Evolutionary conservation across 805 yeast species (phyloP), one percentile per base, ranked within the genome.

Genomic region (Candida qinlingensis): DNA sequence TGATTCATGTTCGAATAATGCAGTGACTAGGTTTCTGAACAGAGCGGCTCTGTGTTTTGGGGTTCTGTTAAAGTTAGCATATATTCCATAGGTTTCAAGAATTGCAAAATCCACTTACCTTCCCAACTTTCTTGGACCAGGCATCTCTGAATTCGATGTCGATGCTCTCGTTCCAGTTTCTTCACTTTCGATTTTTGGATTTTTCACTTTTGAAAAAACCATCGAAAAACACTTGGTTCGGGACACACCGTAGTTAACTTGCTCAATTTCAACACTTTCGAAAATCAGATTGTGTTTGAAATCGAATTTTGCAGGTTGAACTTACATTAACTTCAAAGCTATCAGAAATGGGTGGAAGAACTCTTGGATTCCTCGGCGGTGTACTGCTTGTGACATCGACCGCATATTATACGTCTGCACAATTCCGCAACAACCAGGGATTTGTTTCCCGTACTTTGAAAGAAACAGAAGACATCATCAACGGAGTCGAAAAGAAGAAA

Each of bases 1-100:
- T 19, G 84, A 74, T 57, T 85, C 94, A 57, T 85, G 80, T 64
- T 83, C 83, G 35, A 86, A 71, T 36, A 86, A 65, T 10, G 86
- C 81, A 3, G 87, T 73, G 25, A 80, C 87, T 59, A 85, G 67
- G 61, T 86, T 85, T 56, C 81, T 74, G 60, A 85, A 62, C 45
- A 83, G 70, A 30, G 83, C 80, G 13, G 54, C 51, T 54, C 60
- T 58, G 51, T 61, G 65, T 37, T 54, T 55, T 2, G 55, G 45
- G 33, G 58, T 56, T 58, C 64, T 60, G n/a, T 8, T 3, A 12
- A 10, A 27, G 51, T 51, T 48, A 52, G 51, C 45, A 41, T 5
- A 8, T 12, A 11, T 3, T 10, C n/a, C 8, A 3, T 28, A 7
- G 41, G 6, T 31, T 8, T 7, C 11, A 33, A 27, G 3, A n/a